These are phyloP conservation scores for Calocybe cyanea DNA, from an alignment of 768 basidiomycete species.

Conservation along the genomic window DNA sequence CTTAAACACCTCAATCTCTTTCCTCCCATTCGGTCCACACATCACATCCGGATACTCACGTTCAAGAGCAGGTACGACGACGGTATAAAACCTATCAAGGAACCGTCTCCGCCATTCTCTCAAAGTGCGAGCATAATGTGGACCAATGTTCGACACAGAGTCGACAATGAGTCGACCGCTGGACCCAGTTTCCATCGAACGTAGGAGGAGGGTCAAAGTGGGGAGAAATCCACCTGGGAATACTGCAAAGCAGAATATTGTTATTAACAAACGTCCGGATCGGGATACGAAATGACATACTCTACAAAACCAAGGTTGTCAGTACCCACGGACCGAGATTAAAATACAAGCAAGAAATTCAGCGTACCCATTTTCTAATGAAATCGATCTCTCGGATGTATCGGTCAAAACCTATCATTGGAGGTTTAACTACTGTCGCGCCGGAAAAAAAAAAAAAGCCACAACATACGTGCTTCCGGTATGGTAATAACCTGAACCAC, in stretches of 20 bases:
- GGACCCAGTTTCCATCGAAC: conserved; percentile 47
- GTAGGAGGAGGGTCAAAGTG: conserved; percentile 53
- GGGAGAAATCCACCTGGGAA: conserved; percentile 74
- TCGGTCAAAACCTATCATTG: conserved; percentile 42
- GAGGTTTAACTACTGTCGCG: neutral
- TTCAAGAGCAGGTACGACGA: conserved; percentile 56
- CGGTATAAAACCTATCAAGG: conserved; percentile 48
- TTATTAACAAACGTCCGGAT: neutral
- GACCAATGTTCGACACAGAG: conserved; percentile 66
- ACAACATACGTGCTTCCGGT: conserved; percentile 59
- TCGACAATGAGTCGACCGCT: conserved; percentile 57
- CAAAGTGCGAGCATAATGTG: conserved; percentile 76
- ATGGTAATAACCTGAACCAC: conserved; percentile 76
- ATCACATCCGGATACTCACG: conserved; percentile 59
- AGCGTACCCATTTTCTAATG: conserved; percentile 70
- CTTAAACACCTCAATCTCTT: conserved; percentile 71
- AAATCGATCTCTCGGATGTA: conserved; percentile 65
- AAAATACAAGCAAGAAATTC: neutral
- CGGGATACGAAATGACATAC: conserved; percentile 14
- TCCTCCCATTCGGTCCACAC: conserved; percentile 33
- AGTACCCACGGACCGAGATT: neutral
- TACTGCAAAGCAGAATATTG: conserved; percentile 28
- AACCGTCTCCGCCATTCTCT: conserved; percentile 73
- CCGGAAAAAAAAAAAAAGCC: neutral
- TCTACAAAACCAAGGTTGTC: conserved; percentile 17